phyloP scores from a whole-genome alignment of 805 yeast genomes.

The Kodamaea kaohsiungensis region DNA sequence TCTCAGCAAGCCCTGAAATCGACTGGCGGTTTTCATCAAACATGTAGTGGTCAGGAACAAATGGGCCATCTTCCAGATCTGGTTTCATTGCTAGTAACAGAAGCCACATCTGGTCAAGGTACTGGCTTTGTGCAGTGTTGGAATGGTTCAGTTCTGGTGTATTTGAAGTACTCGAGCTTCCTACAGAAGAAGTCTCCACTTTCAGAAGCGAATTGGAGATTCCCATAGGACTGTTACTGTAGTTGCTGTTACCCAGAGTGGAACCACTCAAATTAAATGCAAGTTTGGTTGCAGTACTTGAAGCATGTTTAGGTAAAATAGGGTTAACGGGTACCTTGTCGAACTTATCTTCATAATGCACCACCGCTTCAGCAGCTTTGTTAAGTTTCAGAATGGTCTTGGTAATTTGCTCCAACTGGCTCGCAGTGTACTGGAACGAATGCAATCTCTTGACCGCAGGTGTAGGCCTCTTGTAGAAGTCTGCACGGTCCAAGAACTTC shows the following conservation, averaged over 20 bases:
- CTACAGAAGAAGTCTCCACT: neutral
- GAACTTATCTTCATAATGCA: constrained; percentile 10
- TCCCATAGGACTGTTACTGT: neutral
- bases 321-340: constrained; percentile 9
- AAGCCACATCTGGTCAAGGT: constrained; percentile 15
- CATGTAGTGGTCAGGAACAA: constrained; percentile 4
- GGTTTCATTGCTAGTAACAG: constrained; percentile 13
- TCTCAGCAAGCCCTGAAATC: neutral
- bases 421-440: constrained; percentile 13
- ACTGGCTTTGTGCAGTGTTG: constrained; percentile 3
- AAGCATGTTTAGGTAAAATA: neutral
- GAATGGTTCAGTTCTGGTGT: constrained; percentile 9
- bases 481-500: constrained; percentile 31
- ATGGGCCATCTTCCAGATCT: neutral
- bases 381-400: constrained; percentile 8
- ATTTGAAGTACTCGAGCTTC: neutral
- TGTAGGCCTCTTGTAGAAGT: constrained; percentile 10
- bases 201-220: neutral
- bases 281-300: neutral
- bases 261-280: neutral
- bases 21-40: neutral
- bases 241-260: neutral
- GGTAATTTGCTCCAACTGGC: constrained; percentile 13
- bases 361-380: constrained; percentile 6
- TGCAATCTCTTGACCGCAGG: constrained; percentile 10